These are phyloP conservation scores for Cladorrhinum samala DNA, from an alignment of 495 filamentous ascomycete genomes.

Conservation along the genomic window DNA sequence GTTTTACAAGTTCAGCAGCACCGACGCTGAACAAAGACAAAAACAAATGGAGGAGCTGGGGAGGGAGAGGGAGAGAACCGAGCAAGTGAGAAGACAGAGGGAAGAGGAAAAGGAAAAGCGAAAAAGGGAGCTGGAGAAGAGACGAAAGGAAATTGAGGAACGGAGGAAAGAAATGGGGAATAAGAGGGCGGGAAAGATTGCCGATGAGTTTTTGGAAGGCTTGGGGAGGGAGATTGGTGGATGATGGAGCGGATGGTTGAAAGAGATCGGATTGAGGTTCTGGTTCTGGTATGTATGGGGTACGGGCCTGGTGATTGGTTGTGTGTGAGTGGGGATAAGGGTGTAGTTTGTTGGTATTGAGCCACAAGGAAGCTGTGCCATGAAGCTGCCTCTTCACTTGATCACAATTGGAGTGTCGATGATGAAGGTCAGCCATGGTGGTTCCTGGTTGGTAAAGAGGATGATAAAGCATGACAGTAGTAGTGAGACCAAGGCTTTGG, in stretches of 20 bases:
- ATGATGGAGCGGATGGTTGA: too few relatives aligned
- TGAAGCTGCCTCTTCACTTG: too few relatives aligned
- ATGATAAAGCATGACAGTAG: too few relatives aligned
- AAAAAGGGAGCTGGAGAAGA: constrained; percentile 44
- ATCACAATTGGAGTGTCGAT: too few relatives aligned
- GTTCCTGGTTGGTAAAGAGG: too few relatives aligned
- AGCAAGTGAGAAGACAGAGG: constrained; percentile 51
- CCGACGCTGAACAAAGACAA: constrained; percentile 56
- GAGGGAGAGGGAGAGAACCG: constrained; percentile 61
- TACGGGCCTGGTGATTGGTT: too few relatives aligned
- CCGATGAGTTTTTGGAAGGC: constrained; percentile 66
- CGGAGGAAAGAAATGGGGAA: constrained; percentile 47
- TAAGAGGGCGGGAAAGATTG: constrained; percentile 57
- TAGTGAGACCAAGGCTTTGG: background rate
- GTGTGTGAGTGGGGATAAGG: too few relatives aligned
- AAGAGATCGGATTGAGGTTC: too few relatives aligned
- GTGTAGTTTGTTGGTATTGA: too few relatives aligned
- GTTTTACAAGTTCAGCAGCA: constrained; percentile 79
- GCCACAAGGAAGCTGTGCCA: too few relatives aligned
- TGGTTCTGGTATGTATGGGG: too few relatives aligned
- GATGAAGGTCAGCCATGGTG: too few relatives aligned
- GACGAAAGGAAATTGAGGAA: constrained; percentile 47
- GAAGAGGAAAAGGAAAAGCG: constrained; percentile 40
- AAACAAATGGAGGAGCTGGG: constrained; percentile 72
- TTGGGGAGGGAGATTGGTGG: constrained; percentile 42